phyloP scores from a whole-genome alignment of 2,329 filamentous ascomycete genomes.

The Verticillium klebahnii region DNA sequence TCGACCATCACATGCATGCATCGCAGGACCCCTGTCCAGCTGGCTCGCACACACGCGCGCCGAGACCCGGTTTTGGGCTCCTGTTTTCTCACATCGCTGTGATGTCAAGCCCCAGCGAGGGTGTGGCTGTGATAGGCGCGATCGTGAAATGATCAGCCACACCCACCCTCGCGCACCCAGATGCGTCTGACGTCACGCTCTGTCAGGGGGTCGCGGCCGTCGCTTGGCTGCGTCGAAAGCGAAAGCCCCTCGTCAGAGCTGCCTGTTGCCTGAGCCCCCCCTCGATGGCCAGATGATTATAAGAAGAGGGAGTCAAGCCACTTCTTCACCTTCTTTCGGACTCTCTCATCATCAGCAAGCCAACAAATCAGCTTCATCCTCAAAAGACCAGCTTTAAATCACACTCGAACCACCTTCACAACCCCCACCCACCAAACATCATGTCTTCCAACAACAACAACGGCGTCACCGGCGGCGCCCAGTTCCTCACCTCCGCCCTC shows the following conservation, averaged over 20 bases:
- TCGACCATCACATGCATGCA: neutral
- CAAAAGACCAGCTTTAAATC: neutral
- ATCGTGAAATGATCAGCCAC: constrained; percentile 1
- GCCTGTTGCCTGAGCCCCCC: neutral
- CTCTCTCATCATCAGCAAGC: neutral
- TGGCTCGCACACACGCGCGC: too few relatives aligned
- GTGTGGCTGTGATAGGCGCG: constrained; percentile 4
- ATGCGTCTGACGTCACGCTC: constrained; percentile 3
- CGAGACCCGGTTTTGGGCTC: neutral
- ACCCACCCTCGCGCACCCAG: constrained; percentile 1
- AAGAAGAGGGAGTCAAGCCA: neutral
- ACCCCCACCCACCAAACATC: neutral
- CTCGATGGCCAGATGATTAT: neutral
- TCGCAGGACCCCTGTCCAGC: neutral
- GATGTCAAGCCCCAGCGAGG: neutral
- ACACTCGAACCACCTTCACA: neutral
- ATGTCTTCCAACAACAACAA: constrained; percentile 8
- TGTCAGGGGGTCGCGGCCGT: neutral
- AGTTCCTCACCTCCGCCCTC: constrained; percentile 34
- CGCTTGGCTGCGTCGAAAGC: neutral
- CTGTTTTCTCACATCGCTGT: neutral
- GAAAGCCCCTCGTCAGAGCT: neutral
- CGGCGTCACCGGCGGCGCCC: constrained; percentile 26
- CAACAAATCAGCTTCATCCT: neutral
- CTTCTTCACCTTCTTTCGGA: neutral